phyloP scores from a whole-genome alignment of 139 green algal genomes.

The Asterochloris sp. region DNA sequence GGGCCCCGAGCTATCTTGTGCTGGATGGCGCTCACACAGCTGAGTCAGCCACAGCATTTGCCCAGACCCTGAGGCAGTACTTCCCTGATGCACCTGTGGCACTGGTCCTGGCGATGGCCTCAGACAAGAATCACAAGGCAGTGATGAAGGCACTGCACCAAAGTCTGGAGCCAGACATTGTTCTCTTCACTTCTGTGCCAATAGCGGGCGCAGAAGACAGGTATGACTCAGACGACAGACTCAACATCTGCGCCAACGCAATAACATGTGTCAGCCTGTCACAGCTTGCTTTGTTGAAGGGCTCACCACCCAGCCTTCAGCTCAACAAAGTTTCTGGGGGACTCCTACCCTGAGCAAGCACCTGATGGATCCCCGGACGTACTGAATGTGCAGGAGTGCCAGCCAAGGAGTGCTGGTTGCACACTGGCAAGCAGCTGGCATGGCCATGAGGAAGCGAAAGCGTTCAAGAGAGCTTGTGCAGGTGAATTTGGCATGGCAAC shows the following conservation, averaged over 20 bases:
- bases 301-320: neutral
- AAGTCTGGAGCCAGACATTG: slow-evolving; percentile 31
- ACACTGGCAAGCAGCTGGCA: slow-evolving; percentile 60
- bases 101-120: slow-evolving; percentile 76
- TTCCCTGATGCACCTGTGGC: slow-evolving; percentile 54
- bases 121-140: slow-evolving; percentile 72
- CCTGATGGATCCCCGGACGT: neutral
- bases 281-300: neutral
- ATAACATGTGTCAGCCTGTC: neutral
- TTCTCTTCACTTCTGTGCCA: slow-evolving; percentile 62
- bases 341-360: neutral
- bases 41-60: slow-evolving; percentile 60
- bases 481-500: neutral
- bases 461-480: slow-evolving; percentile 60
- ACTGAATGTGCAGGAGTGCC: slow-evolving; percentile 19
- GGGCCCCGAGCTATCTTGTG: slow-evolving; percentile 41
- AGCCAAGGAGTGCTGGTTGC: slow-evolving; percentile 52
- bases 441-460: slow-evolving; percentile 28
- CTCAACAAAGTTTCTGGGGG: neutral
- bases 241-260: neutral
- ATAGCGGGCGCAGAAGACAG: slow-evolving; percentile 58
- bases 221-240: neutral
- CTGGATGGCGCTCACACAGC: slow-evolving; percentile 78
- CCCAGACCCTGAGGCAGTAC: slow-evolving; percentile 29
- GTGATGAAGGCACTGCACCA: slow-evolving; percentile 39